phyloP scores from a whole-genome alignment of 345 rosid species.

The Brassica juncea region DNA sequence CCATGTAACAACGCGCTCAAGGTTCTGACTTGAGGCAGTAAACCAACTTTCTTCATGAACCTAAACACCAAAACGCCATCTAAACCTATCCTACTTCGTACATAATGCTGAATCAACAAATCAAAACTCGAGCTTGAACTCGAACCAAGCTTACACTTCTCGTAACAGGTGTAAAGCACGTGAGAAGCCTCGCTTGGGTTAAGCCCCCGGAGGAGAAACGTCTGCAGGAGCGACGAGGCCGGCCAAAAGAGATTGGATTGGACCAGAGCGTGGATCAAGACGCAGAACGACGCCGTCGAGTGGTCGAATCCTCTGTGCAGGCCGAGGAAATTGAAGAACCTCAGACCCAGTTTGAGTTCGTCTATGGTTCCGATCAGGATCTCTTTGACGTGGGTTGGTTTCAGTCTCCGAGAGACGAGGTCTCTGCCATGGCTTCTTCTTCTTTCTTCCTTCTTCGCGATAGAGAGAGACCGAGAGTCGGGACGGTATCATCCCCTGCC shows the following conservation, averaged over 20 bases:
- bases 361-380: constrained; percentile 60
- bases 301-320: constrained; percentile 71
- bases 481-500: too few relatives aligned
- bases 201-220: constrained; percentile 34
- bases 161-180: constrained; percentile 49
- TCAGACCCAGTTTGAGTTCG: constrained; percentile 69
- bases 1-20: constrained; percentile 69
- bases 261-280: constrained; percentile 69
- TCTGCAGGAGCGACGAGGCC: constrained; percentile 83
- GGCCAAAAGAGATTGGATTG: constrained; percentile 69
- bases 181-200: constrained; percentile 61
- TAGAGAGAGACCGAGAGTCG: too few relatives aligned
- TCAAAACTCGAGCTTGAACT: constrained; percentile 71
- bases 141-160: constrained; percentile 49
- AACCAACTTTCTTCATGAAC: constrained; percentile 55
- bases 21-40: constrained; percentile 72
- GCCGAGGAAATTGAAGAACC: constrained; percentile 92
- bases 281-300: constrained; percentile 71
- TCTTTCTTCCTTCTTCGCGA: too few relatives aligned
- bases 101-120: constrained; percentile 72
- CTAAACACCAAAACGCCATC: constrained; percentile 60
- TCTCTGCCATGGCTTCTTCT: constrained; percentile 27
- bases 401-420: constrained; percentile 41
- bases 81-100: constrained; percentile 55
- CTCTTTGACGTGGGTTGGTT: constrained; percentile 62